Base-by-base conservation (phyloP, 2,329 filamentous ascomycete species). In the Phymatotrichopsis omnivora region DNA sequence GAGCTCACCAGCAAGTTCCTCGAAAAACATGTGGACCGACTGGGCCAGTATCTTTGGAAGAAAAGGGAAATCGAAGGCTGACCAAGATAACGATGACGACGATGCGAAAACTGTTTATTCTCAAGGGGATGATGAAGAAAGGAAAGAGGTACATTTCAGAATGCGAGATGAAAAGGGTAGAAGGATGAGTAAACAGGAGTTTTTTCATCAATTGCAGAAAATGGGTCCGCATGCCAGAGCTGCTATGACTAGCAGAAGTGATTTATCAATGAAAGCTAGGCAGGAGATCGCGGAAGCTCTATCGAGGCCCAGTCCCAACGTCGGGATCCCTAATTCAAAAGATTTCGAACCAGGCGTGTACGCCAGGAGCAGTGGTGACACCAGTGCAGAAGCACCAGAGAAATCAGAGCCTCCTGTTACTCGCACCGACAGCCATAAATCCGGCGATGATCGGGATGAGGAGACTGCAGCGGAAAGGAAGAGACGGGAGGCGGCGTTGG, bases 391-490 rank as follows among this genome's bases (percentile, higher is more conserved):
- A 19, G 38, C 45, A 3, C 30, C 30, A 4, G 48, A 51, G 40
- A 49, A 41, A 19, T 32, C 49, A n/a, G n/a, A n/a, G n/a, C n/a
- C n/a, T n/a, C n/a, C n/a, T n/a, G n/a, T n/a, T n/a, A n/a, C n/a
- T n/a, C n/a, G n/a, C n/a, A n/a, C n/a, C n/a, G n/a, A n/a, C n/a
- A n/a, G n/a, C n/a, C n/a, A n/a, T n/a, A n/a, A n/a, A n/a, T n/a
- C n/a, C 3, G 53, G 54, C 1, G 55, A 61, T 3, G 61, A 59
- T 45, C 57, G 57, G 4, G 68, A 67, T 25, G 69, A 66, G 25
- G 83, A 87, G 64, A 86, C 82, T 0, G 78, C 81, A 0, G 83
- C 82, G 0, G 84, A 89, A 62, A 70, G 80, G 45, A 72, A 81
- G 30, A 70, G 84, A 42, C 74, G 84, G 56, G 76, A 85, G 57